Evolutionary conservation across 768 basidiomycete genomes (phyloP), one percentile per base, ranked within the genome.

Genomic region (Russula sp.): DNA sequence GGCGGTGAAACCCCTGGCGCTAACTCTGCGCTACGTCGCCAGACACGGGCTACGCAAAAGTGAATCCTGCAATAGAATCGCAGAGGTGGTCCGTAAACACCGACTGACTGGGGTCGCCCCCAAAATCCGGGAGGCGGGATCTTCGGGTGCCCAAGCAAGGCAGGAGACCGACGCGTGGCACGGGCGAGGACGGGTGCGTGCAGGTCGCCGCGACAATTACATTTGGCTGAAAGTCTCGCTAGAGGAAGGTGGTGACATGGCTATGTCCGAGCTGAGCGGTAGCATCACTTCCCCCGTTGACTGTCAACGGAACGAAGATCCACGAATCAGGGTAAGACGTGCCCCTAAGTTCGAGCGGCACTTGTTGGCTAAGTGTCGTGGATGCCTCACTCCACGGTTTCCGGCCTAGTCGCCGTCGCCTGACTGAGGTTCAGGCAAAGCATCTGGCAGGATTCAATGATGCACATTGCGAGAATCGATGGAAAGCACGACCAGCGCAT

Each of bases 101-200:
- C 22, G 22, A 29, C 5, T 1, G 22, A 20, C 29, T 13, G 10
- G 16, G 25, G 42, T n/a, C 35, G 14, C 36, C 25, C 39, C 43
- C 14, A 39, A 39, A n/a, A n/a, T 25, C 34, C 29, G 50, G 50
- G 34, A 22, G 49, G 18, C 42, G 56, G 52, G 62, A 63, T 63
- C 62, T 45, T 59, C 62, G 52, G 14, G 5, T 14, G 18, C 42
- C 58, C 50, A 59, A 59, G 41, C 8, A 54, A 59, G 58, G 62
- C 39, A 59, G 55, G 22, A 14, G 52, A 59, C 62, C 58, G 62
- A 55, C 62, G 62, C 62, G 57, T 63, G 62, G 62, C 35, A 52
- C 62, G 51, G 46, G 58, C 22, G 62, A 59, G 62, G 62, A 54
- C 47, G 35, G 51, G 32, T 49, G 62, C 47, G 32, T 63, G 62